Evolutionary conservation across 164 flowering plant genomes (phyloP).

Genomic region (Tetrastigma voinierianum): DNA sequence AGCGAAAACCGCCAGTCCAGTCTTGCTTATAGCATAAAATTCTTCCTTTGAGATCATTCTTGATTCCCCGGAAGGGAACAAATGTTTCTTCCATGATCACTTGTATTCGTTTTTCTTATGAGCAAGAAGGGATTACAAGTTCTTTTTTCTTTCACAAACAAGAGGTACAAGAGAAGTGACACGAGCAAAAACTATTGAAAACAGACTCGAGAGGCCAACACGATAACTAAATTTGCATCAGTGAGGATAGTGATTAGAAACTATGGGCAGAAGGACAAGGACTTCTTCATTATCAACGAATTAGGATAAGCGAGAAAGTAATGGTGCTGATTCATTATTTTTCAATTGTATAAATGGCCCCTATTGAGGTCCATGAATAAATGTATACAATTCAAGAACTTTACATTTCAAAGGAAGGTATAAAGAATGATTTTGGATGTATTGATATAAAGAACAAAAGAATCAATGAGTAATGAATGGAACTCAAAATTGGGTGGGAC

Average conservation of each 20-base stretch:
- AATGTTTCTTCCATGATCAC: conserved; percentile 86
- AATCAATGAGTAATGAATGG: conserved; percentile 25
- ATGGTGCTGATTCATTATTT: conserved; percentile 14
- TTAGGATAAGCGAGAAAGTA: conserved; percentile 11
- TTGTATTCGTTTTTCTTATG: conserved; percentile 6
- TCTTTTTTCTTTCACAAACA: conserved; percentile 13
- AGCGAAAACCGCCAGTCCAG: conserved; percentile 81
- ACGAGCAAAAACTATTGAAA: conserved; percentile 21
- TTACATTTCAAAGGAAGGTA: conserved; percentile 44
- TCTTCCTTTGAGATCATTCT: conserved; percentile 82
- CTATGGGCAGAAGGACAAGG: conserved; percentile 39
- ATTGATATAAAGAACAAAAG: conserved; percentile 32
- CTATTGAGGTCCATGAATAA: conserved; percentile 21
- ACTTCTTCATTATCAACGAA: conserved; percentile 11
- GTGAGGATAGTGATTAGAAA: conserved; percentile 12
- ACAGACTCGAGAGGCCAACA: conserved; percentile 66
- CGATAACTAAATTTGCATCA: conserved; percentile 36
- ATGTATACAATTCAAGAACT: conserved; percentile 7
- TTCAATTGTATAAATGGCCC: conserved; percentile 16
- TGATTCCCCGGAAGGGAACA: conserved; percentile 92
- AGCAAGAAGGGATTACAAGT: conserved; percentile 5
- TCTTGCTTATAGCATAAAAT: conserved; percentile 90
- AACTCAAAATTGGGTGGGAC: conserved; percentile 4
- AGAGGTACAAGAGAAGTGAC: conserved; percentile 10
- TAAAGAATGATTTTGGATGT: conserved; percentile 31